Percentiles rank a stretch among this genome's conserved stretches.
These are phyloP conservation scores for Paratinospora sagittata DNA, from an alignment of 164 flowering plant genomes.

Conservation along the genomic window DNA sequence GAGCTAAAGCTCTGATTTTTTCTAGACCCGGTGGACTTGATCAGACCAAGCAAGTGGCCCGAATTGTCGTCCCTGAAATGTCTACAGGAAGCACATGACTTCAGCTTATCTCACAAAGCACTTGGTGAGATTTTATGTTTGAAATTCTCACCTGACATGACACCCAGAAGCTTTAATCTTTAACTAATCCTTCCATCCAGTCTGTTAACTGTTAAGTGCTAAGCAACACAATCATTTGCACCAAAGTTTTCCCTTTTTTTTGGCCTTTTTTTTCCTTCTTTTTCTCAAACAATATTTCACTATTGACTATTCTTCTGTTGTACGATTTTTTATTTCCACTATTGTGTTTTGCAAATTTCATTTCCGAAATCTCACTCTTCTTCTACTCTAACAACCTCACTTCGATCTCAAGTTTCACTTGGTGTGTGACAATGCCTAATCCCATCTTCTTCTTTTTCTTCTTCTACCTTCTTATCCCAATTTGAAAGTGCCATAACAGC, in stretches of 20 bases:
- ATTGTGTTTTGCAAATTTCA: neutral
- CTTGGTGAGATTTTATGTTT: neutral
- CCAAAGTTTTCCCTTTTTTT: neutral
- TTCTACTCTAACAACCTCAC: neutral
- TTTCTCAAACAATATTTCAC: neutral
- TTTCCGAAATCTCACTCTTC: constrained; percentile 1
- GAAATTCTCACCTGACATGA: neutral
- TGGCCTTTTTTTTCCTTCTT: neutral
- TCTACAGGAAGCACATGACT: neutral
- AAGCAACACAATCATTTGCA: neutral
- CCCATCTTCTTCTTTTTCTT: no score
- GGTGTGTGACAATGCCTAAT: neutral
- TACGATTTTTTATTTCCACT: neutral
- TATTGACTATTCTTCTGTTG: neutral
- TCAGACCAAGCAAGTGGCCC: no score
- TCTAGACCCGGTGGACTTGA: no score
- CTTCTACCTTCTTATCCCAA: neutral
- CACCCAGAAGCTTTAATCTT: neutral
- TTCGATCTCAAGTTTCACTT: neutral
- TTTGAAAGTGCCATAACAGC: neutral
- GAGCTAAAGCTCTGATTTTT: no score
- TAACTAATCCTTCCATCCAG: no score
- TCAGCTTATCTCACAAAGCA: neutral
- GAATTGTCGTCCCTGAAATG: no score
- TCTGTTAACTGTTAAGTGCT: neutral